Evolutionary conservation across 768 basidiomycete species (phyloP).

Genomic region (Agrocybe pediades): DNA sequence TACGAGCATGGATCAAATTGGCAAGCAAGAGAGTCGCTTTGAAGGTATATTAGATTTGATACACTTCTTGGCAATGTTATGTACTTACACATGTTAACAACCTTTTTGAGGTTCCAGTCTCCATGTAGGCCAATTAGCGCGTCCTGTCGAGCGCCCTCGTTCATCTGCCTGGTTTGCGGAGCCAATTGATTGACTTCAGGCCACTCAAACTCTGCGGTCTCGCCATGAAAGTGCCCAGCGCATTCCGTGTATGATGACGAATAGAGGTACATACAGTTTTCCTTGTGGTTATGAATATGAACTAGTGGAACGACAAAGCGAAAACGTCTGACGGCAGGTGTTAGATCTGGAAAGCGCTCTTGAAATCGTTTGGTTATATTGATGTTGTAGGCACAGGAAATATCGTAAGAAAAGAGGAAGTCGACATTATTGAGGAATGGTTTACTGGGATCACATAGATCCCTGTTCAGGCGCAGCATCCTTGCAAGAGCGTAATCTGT

Average conservation of each 20-base stretch:
- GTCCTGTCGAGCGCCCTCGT: slow-evolving; percentile 27
- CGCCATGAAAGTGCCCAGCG: slow-evolving; percentile 29
- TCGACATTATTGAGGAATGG: not conserved
- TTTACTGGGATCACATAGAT: not conserved
- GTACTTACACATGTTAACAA: too few species aligned
- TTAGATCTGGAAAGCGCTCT: slow-evolving; percentile 9
- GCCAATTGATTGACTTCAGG: slow-evolving; percentile 21
- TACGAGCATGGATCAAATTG: too few species aligned
- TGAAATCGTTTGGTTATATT: slow-evolving; percentile 18
- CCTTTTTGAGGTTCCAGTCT: slow-evolving; percentile 30
- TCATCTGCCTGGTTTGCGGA: slow-evolving; percentile 27
- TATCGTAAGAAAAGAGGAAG: slow-evolving; percentile 24
- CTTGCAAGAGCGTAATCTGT: slow-evolving; percentile 21
- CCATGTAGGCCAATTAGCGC: slow-evolving; percentile 17
- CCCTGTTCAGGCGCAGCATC: not conserved
- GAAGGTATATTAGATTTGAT: too few species aligned
- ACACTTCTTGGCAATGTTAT: too few species aligned
- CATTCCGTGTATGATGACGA: slow-evolving; percentile 20
- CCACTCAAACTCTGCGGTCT: slow-evolving; percentile 31
- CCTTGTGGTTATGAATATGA: slow-evolving; percentile 28
- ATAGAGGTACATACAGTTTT: slow-evolving; percentile 24
- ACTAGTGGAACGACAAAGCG: slow-evolving; percentile 21
- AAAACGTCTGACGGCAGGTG: slow-evolving; percentile 4
- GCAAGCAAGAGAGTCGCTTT: too few species aligned
- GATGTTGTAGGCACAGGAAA: slow-evolving; percentile 22